Percentiles rank a stretch among this genome's conserved stretches.
These are phyloP conservation scores for Albophoma yamanashiensis DNA, from an alignment of 2,329 filamentous ascomycete genomes.

Conservation along the genomic window DNA sequence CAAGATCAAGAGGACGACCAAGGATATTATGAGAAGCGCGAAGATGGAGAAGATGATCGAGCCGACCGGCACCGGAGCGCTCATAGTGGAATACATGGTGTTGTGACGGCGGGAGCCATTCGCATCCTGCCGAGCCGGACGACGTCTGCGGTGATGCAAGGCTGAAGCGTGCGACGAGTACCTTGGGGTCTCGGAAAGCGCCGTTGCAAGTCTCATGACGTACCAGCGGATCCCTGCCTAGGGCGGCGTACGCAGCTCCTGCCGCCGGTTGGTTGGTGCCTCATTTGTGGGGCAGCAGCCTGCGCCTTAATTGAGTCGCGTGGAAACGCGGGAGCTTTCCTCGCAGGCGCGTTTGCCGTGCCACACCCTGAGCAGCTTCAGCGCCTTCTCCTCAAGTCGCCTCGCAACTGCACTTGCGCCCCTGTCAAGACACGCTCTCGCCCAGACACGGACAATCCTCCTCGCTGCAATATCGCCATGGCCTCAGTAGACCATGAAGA, in stretches of 20 bases:
- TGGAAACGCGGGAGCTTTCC: slow-evolving; percentile 6
- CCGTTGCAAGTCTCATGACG: slow-evolving; percentile 5
- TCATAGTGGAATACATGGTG: slow-evolving; percentile 41
- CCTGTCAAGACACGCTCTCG: background rate
- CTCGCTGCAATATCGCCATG: slow-evolving; percentile 13
- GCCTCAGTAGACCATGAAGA: slow-evolving; percentile 19
- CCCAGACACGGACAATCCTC: background rate
- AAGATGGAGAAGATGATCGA: slow-evolving; percentile 70
- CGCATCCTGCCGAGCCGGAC: slow-evolving; percentile 5
- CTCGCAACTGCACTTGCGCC: background rate
- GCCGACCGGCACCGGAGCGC: slow-evolving; percentile 54
- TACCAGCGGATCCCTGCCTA: background rate
- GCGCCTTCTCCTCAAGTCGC: background rate
- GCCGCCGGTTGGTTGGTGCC: slow-evolving; percentile 2
- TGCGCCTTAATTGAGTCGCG: slow-evolving; percentile 14
- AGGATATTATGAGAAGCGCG: slow-evolving; percentile 62
- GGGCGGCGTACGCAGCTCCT: background rate
- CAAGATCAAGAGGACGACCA: slow-evolving; percentile 71
- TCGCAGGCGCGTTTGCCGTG: slow-evolving; percentile 4
- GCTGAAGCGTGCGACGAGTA: background rate
- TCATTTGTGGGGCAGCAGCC: slow-evolving; percentile 9
- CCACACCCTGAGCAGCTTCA: background rate
- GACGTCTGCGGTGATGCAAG: background rate
- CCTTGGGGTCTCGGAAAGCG: background rate
- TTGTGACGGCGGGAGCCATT: slow-evolving; percentile 16